A percentile compares a stretch with the other conserved stretches of the same genome.
Evolutionary conservation across 331 rosid species (phyloP).

Genomic region (Erythrophleum ivorense): DNA sequence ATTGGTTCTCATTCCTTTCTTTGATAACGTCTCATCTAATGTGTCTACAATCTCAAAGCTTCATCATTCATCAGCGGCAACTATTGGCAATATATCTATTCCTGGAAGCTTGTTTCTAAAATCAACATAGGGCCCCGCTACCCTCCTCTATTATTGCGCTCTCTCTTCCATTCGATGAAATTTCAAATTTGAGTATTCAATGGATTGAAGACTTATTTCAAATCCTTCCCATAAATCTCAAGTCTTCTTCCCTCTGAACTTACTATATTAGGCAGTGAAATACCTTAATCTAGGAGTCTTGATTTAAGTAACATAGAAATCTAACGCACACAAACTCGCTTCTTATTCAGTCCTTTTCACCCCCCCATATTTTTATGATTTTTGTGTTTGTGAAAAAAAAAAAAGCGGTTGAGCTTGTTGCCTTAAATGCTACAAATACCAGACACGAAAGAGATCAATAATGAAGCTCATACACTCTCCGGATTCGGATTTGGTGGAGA

Average conservation of each 20-base stretch:
- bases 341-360: too few species aligned
- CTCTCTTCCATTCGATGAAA: not conserved
- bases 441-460: not conserved
- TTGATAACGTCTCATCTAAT: not conserved
- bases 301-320: too few species aligned
- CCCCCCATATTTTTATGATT: too few species aligned
- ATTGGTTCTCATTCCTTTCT: not conserved
- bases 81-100: not conserved
- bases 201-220: constrained; percentile 2
- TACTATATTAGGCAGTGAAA: too few species aligned
- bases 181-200: not conserved
- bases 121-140: constrained; percentile 1
- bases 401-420: too few species aligned
- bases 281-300: too few species aligned
- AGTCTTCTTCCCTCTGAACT: not conserved
- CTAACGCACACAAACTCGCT: too few species aligned
- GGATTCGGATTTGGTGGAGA: too few species aligned
- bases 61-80: not conserved
- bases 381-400: too few species aligned
- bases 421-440: too few species aligned
- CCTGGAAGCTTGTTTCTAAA: not conserved
- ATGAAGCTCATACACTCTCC: not conserved
- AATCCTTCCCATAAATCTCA: not conserved
- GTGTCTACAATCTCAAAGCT: not conserved
- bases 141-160: not conserved